Base-by-base conservation (phyloP, 768 basidiomycete genomes). In the Tephrocybe sp. region DNA sequence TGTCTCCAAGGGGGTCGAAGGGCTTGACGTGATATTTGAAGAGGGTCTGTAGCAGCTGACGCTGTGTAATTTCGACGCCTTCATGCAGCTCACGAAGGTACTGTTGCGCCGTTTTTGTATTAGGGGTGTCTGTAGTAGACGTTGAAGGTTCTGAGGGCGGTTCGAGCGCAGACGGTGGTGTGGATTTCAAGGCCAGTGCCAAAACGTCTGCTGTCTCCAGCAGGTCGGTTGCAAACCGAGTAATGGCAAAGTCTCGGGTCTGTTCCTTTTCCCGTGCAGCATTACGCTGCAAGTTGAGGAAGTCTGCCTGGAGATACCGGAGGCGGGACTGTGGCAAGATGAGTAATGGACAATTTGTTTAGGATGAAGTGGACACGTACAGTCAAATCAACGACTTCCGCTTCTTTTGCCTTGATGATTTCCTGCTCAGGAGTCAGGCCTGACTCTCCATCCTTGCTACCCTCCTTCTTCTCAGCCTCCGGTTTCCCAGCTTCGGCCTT, bases 221-320 rank as follows among this genome's bases (percentile, higher is more conserved):
- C 47, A 94, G 78, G 72, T 93, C 89, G n/a, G 74, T 72, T 9
- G 97, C 95, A 65, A 99, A 97, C 30, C 82, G 82, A 40, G 88
- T 78, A 64, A 99, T 94, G 50, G 94, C 94, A 69, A 88, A 97
- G 68, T 97, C 92, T 50, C 85, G 83, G 25, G 92, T 89, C 66
- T 94, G 91, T 63, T 89, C 84, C 74, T 89, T 92, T 71, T 98
- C 97, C 52, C 88, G 80, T 23, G 86, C 85, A 46, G 93, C 80
- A 61, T 94, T 92, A 47, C 94, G 88, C 64, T 94, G 93, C 37
- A 97, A 77, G 68, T 98, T 99, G 37, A 95, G 72, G 69, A 93
- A 94, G 72, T 99, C 97, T 59, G 97, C 97, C 64, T 94, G 88
- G 50, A 91, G 76, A 65, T 97, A 97, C 40, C 88, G 85, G 59